These are phyloP conservation scores for Talaromyces rugulosus DNA, from an alignment of 2,329 filamentous ascomycete species.

Conservation along the genomic window DNA sequence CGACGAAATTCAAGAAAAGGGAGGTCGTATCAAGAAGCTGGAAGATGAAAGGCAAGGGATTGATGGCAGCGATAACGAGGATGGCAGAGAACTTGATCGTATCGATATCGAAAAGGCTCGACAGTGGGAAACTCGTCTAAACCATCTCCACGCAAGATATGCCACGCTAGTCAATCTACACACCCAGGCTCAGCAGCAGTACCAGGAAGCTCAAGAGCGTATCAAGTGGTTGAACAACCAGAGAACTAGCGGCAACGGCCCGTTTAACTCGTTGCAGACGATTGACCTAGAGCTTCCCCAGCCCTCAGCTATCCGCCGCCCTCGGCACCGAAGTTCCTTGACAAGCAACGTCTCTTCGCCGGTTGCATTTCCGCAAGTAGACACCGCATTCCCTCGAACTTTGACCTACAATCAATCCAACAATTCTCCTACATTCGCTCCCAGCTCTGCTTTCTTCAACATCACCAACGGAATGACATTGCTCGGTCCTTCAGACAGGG, in stretches of 20 bases:
- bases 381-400: slow-evolving; percentile 35
- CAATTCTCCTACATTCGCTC: slow-evolving; percentile 50
- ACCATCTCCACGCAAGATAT: slow-evolving; percentile 40
- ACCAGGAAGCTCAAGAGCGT: slow-evolving; percentile 44
- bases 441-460: slow-evolving; percentile 53
- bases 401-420: slow-evolving; percentile 48
- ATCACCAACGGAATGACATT: slow-evolving; percentile 60
- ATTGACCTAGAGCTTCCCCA: slow-evolving; percentile 40
- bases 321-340: slow-evolving; percentile 44
- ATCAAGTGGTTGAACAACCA: slow-evolving; percentile 41
- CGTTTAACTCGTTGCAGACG: slow-evolving; percentile 37
- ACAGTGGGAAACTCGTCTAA: slow-evolving; percentile 43
- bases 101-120: slow-evolving; percentile 47
- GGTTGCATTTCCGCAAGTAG: slow-evolving; percentile 36
- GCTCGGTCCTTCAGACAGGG: slow-evolving; percentile 37
- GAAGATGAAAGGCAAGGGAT: slow-evolving; percentile 55
- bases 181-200: slow-evolving; percentile 40
- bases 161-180: slow-evolving; percentile 38
- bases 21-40: slow-evolving; percentile 56
- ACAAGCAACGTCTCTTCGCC: slow-evolving; percentile 46
- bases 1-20: slow-evolving; percentile 59
- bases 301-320: slow-evolving; percentile 38
- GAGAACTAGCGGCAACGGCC: slow-evolving; percentile 30
- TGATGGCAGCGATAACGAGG: slow-evolving; percentile 45
- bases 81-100: slow-evolving; percentile 48